Base-by-base conservation (phyloP, 306 rosid genomes). In the Citrullus mucosospermus region DNA sequence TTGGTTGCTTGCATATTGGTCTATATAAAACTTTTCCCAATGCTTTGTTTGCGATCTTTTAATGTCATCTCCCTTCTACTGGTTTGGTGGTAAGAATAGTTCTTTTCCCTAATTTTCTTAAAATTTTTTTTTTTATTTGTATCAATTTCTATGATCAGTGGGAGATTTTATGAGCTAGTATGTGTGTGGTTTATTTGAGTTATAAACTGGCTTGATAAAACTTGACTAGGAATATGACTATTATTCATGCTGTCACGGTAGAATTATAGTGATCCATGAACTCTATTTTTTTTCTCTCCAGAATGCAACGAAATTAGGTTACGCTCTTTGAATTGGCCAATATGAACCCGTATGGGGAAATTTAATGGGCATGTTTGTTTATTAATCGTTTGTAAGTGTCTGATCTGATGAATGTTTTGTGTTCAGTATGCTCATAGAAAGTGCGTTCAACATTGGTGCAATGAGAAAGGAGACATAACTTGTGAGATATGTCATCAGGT, bases 401-500 rank as follows among this genome's bases (percentile, higher is more conserved):
- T 50, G 44, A 53, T 20, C 62, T 46, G 43, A 36, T 76, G 22
- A 56, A 56, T 46, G 16, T 44, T 15, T 57, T 73, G 28, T 61
- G 17, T 68, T 18, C 85, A 88, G 96, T 91, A 80, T 83, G 96
- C 91, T 83, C 93, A 91, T 79, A 82, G 87, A 78, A 83, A 78
- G 78, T 89, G 93, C 72, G 89, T 91, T 71, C 93, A 91, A 65
- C 86, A 81, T 63, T 91, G 93, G 93, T 87, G 93, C 87, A 84
- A 86, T 76, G 93, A 91, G 88, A 88, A 91, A 80, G 89, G 91
- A 59, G 90, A 89, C 75, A 83, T 82, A 32, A 87, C 77, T 54
- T 91, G 90, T 83, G 93, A 91, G 85, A 89, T 91, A 30, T 91
- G 96, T 78, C 86, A 77, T 84, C 86, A 87, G 89, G 93, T 89